These are phyloP conservation scores for Ilyonectria destructans DNA, from an alignment of 2,329 filamentous ascomycete genomes.

Conservation along the genomic window DNA sequence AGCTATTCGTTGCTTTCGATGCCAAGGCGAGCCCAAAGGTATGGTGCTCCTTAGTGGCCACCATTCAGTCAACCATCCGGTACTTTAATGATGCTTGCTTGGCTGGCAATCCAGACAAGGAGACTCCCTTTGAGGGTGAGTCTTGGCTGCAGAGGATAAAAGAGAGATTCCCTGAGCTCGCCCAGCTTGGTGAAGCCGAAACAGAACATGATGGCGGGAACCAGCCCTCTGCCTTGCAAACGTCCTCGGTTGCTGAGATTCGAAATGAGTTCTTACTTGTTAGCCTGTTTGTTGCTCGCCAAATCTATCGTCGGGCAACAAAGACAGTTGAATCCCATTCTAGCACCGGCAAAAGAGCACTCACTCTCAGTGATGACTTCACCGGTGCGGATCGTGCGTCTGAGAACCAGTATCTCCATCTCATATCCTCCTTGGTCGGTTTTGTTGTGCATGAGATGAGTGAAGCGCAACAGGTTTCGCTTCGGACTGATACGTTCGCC, in stretches of 20 bases:
- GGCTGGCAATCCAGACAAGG: slow-evolving; percentile 41
- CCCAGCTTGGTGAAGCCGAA: slow-evolving; percentile 34
- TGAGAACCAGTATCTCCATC: slow-evolving; percentile 56
- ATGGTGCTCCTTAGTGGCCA: slow-evolving; percentile 58
- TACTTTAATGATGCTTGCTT: slow-evolving; percentile 62
- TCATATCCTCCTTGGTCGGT: slow-evolving; percentile 56
- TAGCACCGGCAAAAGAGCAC: slow-evolving; percentile 38
- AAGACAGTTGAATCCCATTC: slow-evolving; percentile 45
- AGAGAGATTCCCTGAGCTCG: slow-evolving; percentile 51
- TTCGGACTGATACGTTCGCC: slow-evolving; percentile 54
- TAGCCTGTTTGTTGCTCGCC: slow-evolving; percentile 56
- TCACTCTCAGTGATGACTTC: slow-evolving; percentile 55
- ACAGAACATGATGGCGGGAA: slow-evolving; percentile 13
- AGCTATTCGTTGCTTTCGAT: slow-evolving; percentile 57
- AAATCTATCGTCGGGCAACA: slow-evolving; percentile 61
- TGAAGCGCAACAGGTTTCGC: slow-evolving; percentile 55
- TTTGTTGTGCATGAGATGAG: slow-evolving; percentile 57
- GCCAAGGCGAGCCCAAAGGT: slow-evolving; percentile 51
- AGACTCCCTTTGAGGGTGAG: slow-evolving; percentile 36
- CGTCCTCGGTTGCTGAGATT: slow-evolving; percentile 48
- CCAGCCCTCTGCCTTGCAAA: slow-evolving; percentile 16
- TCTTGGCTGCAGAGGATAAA: slow-evolving; percentile 49
- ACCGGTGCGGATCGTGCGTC: slow-evolving; percentile 44
- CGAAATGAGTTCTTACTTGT: slow-evolving; percentile 59
- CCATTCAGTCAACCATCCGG: slow-evolving; percentile 54